Conservation (phyloP, 495 filamentous ascomycete species). For the Sporormia fimetaria region DNA sequence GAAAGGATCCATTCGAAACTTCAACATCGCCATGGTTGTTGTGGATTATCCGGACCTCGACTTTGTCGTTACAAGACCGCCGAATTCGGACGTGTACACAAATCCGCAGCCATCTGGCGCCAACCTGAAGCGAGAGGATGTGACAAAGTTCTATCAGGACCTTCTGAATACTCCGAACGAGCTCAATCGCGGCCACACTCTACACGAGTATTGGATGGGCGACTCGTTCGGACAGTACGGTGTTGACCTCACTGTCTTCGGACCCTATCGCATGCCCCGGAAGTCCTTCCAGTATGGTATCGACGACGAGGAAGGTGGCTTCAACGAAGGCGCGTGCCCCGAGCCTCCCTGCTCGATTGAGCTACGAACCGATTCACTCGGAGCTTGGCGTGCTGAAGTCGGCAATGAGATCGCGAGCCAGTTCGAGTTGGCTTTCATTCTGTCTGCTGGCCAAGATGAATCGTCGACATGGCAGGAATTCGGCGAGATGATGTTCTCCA, state of each 20-base stretch:
- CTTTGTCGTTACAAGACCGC: constrained; percentile 32
- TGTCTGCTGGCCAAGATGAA: constrained; percentile 37
- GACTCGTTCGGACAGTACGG: constrained; percentile 36
- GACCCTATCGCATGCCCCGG: constrained; percentile 32
- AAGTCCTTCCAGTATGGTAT: constrained; percentile 22
- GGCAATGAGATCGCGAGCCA: constrained; percentile 30
- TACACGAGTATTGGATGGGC: constrained; percentile 40
- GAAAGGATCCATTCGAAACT: constrained; percentile 30
- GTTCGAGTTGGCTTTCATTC: constrained; percentile 36
- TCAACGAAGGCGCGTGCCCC: constrained; percentile 30
- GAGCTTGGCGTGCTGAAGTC: constrained; percentile 34
- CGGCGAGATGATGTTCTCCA: constrained; percentile 35
- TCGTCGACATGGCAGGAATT: constrained; percentile 39
- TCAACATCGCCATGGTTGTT: constrained; percentile 37
- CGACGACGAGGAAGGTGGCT: constrained; percentile 28
- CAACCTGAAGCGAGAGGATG: constrained; percentile 28
- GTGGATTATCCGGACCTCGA: constrained; percentile 34
- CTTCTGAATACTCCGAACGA: constrained; percentile 34
- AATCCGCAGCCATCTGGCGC: constrained; percentile 31
- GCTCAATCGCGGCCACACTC: constrained; percentile 34
- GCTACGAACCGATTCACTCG: constrained; percentile 34
- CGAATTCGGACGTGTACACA: constrained; percentile 33
- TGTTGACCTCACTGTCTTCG: constrained; percentile 37
- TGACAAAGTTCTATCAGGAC: constrained; percentile 35
- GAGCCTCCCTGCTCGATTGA: constrained; percentile 28